These are phyloP conservation scores for Calcarisporium arbuscula DNA, from an alignment of 2,329 filamentous ascomycete species.

Conservation along the genomic window DNA sequence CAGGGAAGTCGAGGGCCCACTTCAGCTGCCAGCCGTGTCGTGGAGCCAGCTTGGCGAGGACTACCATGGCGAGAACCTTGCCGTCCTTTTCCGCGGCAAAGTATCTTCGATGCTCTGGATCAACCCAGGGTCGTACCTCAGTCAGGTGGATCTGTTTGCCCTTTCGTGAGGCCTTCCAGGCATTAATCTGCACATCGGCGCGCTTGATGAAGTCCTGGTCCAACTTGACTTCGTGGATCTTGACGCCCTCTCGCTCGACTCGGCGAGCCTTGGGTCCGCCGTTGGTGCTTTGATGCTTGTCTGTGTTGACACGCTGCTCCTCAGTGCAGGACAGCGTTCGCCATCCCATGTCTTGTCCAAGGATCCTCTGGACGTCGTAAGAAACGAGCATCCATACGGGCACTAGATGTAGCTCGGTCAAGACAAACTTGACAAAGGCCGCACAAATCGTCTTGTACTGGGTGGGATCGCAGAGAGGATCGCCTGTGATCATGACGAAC, in stretches of 20 bases:
- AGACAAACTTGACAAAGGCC: slow-evolving; percentile 69
- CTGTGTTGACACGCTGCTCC: slow-evolving; percentile 80
- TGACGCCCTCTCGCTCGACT: slow-evolving; percentile 77
- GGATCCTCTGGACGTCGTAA: slow-evolving; percentile 67
- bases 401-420: slow-evolving; percentile 61
- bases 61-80: slow-evolving; percentile 69
- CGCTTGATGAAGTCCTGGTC: slow-evolving; percentile 64
- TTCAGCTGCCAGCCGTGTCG: slow-evolving; percentile 89
- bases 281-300: slow-evolving; percentile 54
- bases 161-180: slow-evolving; percentile 76
- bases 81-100: slow-evolving; percentile 73
- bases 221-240: slow-evolving; percentile 65
- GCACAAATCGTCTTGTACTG: slow-evolving; percentile 71
- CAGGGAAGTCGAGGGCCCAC: slow-evolving; percentile 91
- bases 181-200: slow-evolving; percentile 65
- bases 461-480: slow-evolving; percentile 74
- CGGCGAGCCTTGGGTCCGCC: slow-evolving; percentile 70
- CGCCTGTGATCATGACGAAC: slow-evolving; percentile 78
- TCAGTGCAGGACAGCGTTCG: slow-evolving; percentile 81
- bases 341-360: slow-evolving; percentile 78
- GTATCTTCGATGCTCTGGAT: slow-evolving; percentile 77
- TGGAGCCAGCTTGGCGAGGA: slow-evolving; percentile 74
- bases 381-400: slow-evolving; percentile 90
- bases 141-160: slow-evolving; percentile 85
- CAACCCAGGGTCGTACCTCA: slow-evolving; percentile 83